Evolutionary conservation across 2,329 filamentous ascomycete species (phyloP).

Genomic region (Nemania bipapillata): DNA sequence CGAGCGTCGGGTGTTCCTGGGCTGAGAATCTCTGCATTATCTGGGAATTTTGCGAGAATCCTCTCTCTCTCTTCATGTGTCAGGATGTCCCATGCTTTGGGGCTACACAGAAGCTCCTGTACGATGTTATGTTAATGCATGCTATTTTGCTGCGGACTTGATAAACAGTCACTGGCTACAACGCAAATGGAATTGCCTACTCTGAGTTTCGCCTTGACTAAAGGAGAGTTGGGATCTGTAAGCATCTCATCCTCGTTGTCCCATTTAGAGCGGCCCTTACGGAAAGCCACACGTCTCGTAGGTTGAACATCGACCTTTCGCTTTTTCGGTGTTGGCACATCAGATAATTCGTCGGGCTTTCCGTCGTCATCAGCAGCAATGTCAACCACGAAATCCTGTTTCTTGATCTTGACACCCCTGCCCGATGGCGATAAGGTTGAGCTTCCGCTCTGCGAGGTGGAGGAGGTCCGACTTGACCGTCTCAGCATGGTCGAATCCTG

Average conservation of each 20-base stretch:
- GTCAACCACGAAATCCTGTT: conserved; percentile 30
- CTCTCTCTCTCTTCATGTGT: conserved; percentile 49
- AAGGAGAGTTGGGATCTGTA: conserved; percentile 52
- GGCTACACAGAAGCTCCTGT: conserved; percentile 53
- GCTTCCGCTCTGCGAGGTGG: conserved; percentile 32
- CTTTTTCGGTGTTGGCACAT: conserved; percentile 43
- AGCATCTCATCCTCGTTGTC: conserved; percentile 52
- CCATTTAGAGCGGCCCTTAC: conserved; percentile 46
- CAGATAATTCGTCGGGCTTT: conserved; percentile 35
- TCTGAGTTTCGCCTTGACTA: conserved; percentile 52
- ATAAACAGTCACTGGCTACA: background rate
- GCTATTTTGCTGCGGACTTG: background rate
- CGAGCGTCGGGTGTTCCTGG: conserved; percentile 53
- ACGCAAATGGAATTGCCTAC: conserved; percentile 43
- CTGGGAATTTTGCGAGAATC: conserved; percentile 55
- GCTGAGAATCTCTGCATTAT: conserved; percentile 53
- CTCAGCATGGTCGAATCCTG: background rate
- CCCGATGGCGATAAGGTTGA: conserved; percentile 7
- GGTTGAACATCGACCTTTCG: conserved; percentile 43
- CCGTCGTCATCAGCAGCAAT: conserved; percentile 23
- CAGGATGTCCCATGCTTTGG: conserved; percentile 55
- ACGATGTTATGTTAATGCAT: conserved; percentile 4
- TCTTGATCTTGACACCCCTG: conserved; percentile 31
- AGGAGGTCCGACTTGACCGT: conserved; percentile 5
- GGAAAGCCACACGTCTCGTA: conserved; percentile 44